Evolutionary conservation across 208 protist species (phyloP).

Genomic region (Crithidia bombi): DNA sequence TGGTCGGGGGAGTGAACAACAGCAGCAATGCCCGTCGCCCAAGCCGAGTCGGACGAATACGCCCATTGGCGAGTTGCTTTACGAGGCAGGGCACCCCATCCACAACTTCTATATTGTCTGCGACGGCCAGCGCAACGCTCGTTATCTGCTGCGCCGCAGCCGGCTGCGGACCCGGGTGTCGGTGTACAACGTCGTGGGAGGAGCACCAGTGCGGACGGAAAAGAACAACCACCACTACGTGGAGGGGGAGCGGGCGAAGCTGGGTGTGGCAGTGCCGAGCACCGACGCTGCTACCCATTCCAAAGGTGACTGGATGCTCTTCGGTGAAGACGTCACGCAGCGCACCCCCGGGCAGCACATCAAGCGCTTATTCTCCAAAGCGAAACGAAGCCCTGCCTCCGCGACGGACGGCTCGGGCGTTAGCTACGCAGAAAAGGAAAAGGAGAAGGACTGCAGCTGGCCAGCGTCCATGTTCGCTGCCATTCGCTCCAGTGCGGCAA

Average conservation of each 20-base stretch:
- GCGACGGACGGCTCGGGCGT: background rate
- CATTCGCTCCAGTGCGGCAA: background rate
- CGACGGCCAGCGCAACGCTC: conserved; percentile 50
- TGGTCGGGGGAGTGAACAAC: background rate
- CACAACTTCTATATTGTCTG: conserved; percentile 66
- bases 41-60: background rate
- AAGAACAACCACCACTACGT: conserved; percentile 44
- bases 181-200: conserved; percentile 52
- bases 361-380: conserved; percentile 22
- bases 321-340: conserved; percentile 32
- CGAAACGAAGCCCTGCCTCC: background rate
- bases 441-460: conserved; percentile 12
- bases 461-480: conserved; percentile 11
- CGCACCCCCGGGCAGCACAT: conserved; percentile 12
- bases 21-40: background rate
- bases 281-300: conserved; percentile 10
- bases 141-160: conserved; percentile 57
- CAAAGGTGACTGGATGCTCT: conserved; percentile 47
- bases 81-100: conserved; percentile 62
- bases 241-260: conserved; percentile 39
- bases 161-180: conserved; percentile 54
- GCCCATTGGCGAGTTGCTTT: conserved; percentile 53
- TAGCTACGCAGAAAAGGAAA: background rate
- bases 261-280: conserved; percentile 51
- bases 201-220: conserved; percentile 46